phyloP scores from a whole-genome alignment of 352 stramenopile species.

The Phytophthora pseudosyringae region DNA sequence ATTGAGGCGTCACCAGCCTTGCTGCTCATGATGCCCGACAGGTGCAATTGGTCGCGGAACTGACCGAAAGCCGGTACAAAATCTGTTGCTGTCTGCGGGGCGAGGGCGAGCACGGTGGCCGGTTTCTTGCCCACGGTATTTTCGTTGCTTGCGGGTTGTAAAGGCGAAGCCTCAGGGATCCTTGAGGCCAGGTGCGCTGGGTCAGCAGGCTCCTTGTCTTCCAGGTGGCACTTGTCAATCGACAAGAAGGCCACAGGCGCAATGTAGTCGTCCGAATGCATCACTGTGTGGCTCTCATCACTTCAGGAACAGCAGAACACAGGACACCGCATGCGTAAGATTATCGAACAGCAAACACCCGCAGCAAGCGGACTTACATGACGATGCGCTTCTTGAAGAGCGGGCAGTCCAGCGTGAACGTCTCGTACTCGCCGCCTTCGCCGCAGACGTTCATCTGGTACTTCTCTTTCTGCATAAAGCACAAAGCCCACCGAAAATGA shows the following conservation, averaged over 20 bases:
- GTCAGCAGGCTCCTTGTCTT: conserved; percentile 80
- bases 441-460: conserved; percentile 98
- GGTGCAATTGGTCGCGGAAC: conserved; percentile 74
- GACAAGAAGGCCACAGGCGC: conserved; percentile 93
- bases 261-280: conserved; percentile 93
- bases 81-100: conserved; percentile 14
- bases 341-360: not conserved
- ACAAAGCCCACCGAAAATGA: conserved; percentile 14
- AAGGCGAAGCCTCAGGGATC: conserved; percentile 27
- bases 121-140: conserved; percentile 14
- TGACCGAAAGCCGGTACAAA: conserved; percentile 35
- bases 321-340: conserved; percentile 1
- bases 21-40: conserved; percentile 69
- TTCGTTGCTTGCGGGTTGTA: not conserved
- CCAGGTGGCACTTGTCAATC: conserved; percentile 90
- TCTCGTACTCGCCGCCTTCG: conserved; percentile 99
- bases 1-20: conserved; percentile 34
- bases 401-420: conserved; percentile 97
- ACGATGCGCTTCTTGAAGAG: conserved; percentile 95
- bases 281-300: conserved; percentile 92
- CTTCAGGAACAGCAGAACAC: conserved; percentile 30
- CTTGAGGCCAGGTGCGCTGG: conserved; percentile 46
- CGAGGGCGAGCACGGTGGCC: conserved; percentile 32
- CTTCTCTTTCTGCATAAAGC: conserved; percentile 78
- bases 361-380: conserved; percentile 55